Evolutionary conservation across 2,329 filamentous ascomycete species (phyloP).

Genomic region (Madurella fahalii): DNA sequence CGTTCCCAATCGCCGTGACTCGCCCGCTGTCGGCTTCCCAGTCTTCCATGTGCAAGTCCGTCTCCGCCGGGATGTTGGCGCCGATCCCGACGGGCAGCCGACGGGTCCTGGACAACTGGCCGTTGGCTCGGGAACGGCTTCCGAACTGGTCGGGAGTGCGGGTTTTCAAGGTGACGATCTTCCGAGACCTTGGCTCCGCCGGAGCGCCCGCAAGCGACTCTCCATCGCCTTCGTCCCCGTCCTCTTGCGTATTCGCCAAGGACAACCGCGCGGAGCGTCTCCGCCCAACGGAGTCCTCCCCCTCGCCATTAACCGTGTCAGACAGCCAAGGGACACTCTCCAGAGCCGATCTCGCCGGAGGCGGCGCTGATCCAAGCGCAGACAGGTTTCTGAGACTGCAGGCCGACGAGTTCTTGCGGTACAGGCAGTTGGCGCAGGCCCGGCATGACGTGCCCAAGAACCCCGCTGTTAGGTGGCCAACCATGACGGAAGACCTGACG

Average conservation of each 20-base stretch:
- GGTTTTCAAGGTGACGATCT: not conserved
- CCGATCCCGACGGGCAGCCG: too few species aligned
- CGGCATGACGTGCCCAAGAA: not conserved
- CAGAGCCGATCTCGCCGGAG: too few species aligned
- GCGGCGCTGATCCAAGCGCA: not conserved
- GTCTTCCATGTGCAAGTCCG: slow-evolving; percentile 15
- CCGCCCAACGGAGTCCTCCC: not conserved
- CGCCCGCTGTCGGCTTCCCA: slow-evolving; percentile 17
- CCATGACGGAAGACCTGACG: not conserved
- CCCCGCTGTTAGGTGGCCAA: not conserved
- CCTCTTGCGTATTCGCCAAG: not conserved
- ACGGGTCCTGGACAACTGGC: not conserved
- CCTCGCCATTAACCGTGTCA: not conserved
- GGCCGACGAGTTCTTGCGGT: not conserved
- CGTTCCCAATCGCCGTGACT: not conserved
- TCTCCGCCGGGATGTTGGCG: not conserved
- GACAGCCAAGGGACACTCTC: too few species aligned
- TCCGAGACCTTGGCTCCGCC: not conserved
- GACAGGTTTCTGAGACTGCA: slow-evolving; percentile 13
- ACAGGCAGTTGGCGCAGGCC: slow-evolving; percentile 17
- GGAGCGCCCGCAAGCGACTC: not conserved
- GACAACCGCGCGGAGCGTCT: not conserved
- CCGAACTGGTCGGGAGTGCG: not conserved
- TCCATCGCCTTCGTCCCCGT: not conserved
- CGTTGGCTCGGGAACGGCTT: not conserved